phyloP scores from a whole-genome alignment of 257 asterid species.

The Echium plantagineum region DNA sequence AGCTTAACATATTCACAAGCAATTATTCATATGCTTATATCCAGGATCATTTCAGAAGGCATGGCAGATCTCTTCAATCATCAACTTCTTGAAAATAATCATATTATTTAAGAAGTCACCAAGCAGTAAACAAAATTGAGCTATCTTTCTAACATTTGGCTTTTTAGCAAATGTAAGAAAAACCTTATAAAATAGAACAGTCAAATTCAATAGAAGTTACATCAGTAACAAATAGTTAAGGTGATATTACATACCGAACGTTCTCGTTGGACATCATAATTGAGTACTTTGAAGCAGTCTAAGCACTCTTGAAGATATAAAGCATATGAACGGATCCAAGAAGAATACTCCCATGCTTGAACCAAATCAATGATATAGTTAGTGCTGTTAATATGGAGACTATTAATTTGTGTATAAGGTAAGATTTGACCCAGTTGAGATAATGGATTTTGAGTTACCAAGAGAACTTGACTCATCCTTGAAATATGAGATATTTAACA shows the following conservation, averaged over 20 bases:
- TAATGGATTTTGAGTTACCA: constrained; percentile 25
- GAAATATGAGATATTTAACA: constrained; percentile 55
- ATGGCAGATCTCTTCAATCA: no score
- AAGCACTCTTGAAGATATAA: constrained; percentile 67
- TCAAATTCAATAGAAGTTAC: background rate
- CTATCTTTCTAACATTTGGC: no score
- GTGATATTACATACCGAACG: constrained; percentile 30
- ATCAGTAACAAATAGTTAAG: background rate
- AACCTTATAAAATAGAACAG: no score
- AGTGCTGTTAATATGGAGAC: no score
- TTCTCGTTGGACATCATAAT: constrained; percentile 58
- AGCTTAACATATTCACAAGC: background rate
- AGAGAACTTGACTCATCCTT: constrained; percentile 60
- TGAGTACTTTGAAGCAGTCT: constrained; percentile 52
- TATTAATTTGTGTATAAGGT: constrained; percentile 14
- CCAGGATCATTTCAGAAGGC: no score
- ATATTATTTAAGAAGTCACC: no score
- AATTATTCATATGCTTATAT: no score
- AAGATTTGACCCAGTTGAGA: constrained; percentile 6
- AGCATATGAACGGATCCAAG: constrained; percentile 63
- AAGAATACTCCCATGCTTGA: constrained; percentile 65
- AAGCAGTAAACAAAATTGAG: no score
- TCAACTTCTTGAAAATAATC: no score
- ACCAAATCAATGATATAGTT: constrained; percentile 9
- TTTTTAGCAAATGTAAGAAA: no score